phyloP scores from a whole-genome alignment of 805 yeast genomes.

The Saturnispora halmiae region DNA sequence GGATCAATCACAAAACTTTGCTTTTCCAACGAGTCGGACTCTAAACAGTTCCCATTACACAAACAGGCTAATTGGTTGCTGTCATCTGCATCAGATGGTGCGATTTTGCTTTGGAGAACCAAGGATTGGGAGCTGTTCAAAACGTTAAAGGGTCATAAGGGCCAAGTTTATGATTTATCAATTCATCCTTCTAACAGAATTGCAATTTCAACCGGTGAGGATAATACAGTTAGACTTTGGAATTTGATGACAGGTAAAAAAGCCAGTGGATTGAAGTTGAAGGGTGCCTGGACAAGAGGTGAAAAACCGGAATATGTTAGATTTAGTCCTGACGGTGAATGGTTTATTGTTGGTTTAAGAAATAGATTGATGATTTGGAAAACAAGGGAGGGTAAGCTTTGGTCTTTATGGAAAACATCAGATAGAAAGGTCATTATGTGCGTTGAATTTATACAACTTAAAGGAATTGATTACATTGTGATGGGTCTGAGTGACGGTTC shows the following conservation, averaged over 20 bases:
- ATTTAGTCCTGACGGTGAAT: conserved; percentile 49
- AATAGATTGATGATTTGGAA: conserved; percentile 57
- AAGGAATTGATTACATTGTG: conserved; percentile 44
- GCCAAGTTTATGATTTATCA: conserved; percentile 72
- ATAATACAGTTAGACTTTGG: conserved; percentile 82
- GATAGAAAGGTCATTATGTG: conserved; percentile 52
- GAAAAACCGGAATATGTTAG: conserved; percentile 31
- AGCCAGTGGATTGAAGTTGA: conserved; percentile 74
- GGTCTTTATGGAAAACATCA: conserved; percentile 39
- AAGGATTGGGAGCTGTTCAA: conserved; percentile 95
- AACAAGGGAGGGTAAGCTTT: conserved; percentile 52
- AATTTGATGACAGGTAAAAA: conserved; percentile 93
- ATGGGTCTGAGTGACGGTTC: conserved; percentile 67
- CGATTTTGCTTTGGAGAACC: conserved; percentile 84
- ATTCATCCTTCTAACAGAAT: conserved; percentile 87
- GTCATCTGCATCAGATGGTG: conserved; percentile 87
- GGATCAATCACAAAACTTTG: conserved; percentile 76
- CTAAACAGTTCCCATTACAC: conserved; percentile 17
- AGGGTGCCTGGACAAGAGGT: conserved; percentile 56
- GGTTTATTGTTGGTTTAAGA: conserved; percentile 67
- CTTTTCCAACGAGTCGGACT: conserved; percentile 46
- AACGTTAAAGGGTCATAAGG: conserved; percentile 79
- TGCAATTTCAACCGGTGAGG: conserved; percentile 83
- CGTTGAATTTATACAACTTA: conserved; percentile 41
- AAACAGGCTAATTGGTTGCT: conserved; percentile 80